Evolutionary conservation across 345 rosid species (phyloP).

Genomic region (Turnera subulata): DNA sequence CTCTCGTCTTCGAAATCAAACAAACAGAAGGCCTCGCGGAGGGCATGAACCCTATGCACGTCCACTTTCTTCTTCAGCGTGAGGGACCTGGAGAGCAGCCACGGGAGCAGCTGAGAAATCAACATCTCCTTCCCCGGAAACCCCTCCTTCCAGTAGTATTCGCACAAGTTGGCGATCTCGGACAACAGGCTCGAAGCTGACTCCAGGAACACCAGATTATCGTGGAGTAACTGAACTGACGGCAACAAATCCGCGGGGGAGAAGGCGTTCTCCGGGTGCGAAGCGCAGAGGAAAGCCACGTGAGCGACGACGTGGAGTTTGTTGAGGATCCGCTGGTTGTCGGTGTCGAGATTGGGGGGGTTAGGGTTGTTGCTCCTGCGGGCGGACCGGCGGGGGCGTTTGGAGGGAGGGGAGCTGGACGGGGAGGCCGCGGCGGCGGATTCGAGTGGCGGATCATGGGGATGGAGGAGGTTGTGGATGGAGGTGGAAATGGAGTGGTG

Average conservation of each 20-base stretch:
- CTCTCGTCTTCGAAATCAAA: slow-evolving; percentile 90
- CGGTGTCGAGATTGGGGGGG: not conserved
- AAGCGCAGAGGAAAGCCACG: slow-evolving; percentile 41
- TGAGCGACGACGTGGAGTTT: slow-evolving; percentile 46
- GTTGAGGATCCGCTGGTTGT: slow-evolving; percentile 16
- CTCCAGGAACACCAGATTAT: slow-evolving; percentile 62
- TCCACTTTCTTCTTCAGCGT: slow-evolving; percentile 83
- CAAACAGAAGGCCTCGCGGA: slow-evolving; percentile 67
- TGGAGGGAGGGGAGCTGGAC: slow-evolving; percentile 46
- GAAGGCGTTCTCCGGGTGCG: slow-evolving; percentile 48
- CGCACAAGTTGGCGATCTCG: slow-evolving; percentile 69
- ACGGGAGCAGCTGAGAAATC: slow-evolving; percentile 80
- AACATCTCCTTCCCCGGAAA: slow-evolving; percentile 48
- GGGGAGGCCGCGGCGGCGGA: too few species aligned
- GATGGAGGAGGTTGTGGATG: slow-evolving; percentile 17
- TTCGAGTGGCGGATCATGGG: not conserved
- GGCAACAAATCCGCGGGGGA: slow-evolving; percentile 45
- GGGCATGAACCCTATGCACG: slow-evolving; percentile 61
- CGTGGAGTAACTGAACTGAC: slow-evolving; percentile 57
- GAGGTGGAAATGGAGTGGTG: slow-evolving; percentile 35
- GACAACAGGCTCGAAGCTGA: slow-evolving; percentile 50
- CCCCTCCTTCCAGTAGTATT: slow-evolving; percentile 78
- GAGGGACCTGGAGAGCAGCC: slow-evolving; percentile 65
- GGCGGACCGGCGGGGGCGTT: slow-evolving; percentile 40
- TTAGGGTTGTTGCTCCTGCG: not conserved